phyloP scores from a whole-genome alignment of 2,329 filamentous ascomycete genomes.

The Penicillium decumbens region DNA sequence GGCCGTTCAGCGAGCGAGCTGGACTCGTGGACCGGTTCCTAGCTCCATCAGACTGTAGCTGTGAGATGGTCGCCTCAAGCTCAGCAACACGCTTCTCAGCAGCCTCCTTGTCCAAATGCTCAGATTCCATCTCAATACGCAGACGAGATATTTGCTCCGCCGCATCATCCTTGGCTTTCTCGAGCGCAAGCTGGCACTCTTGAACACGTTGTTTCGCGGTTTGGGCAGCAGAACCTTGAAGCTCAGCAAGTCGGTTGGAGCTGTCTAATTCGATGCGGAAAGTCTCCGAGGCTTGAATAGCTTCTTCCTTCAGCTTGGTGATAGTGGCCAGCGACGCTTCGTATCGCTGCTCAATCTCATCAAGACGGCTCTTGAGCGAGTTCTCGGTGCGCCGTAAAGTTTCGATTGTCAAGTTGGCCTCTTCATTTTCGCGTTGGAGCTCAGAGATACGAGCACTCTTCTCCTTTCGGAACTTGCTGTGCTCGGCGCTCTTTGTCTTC shows the following conservation, averaged over 20 bases:
- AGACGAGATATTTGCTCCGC: conserved; percentile 55
- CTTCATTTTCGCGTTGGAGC: conserved; percentile 82
- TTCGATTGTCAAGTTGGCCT: conserved; percentile 71
- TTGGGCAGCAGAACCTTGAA: conserved; percentile 56
- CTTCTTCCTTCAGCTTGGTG: conserved; percentile 79
- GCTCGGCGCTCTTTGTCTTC: conserved; percentile 81
- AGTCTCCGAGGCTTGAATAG: conserved; percentile 74
- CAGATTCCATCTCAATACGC: conserved; percentile 52
- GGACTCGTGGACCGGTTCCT: conserved; percentile 51
- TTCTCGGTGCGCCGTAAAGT: conserved; percentile 74
- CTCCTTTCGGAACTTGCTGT: conserved; percentile 87
- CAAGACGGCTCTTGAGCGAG: conserved; percentile 71
- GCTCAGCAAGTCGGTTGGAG: conserved; percentile 72
- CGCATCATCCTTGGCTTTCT: conserved; percentile 58
- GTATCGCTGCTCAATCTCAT: conserved; percentile 78
- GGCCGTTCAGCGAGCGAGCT: conserved; percentile 49
- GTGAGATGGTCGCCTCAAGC: conserved; percentile 59
- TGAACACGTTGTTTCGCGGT: conserved; percentile 58
- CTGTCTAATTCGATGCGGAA: conserved; percentile 83
- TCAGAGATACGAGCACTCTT: conserved; percentile 86
- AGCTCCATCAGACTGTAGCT: conserved; percentile 53
- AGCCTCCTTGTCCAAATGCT: conserved; percentile 57
- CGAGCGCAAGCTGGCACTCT: conserved; percentile 53
- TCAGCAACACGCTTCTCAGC: conserved; percentile 61
- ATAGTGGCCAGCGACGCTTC: conserved; percentile 78